phyloP scores from a whole-genome alignment of 2,329 filamentous ascomycete genomes.

The Sclerotinia glacialis region DNA sequence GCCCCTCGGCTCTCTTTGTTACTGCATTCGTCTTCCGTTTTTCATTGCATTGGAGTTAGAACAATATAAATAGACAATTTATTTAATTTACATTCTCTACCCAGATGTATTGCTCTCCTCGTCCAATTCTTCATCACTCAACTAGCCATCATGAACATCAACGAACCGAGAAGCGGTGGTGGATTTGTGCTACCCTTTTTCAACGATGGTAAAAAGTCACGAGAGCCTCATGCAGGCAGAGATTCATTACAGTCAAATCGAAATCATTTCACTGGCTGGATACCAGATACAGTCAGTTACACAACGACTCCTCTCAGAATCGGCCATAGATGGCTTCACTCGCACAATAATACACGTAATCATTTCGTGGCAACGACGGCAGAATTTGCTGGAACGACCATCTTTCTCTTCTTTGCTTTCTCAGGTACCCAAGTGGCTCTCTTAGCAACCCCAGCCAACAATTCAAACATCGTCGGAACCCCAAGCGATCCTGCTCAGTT shows the following conservation, averaged over 20 bases:
- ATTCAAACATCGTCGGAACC: conserved; percentile 42
- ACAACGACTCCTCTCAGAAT: not conserved
- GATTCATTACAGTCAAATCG: conserved; percentile 29
- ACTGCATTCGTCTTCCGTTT: not conserved
- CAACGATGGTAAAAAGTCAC: conserved; percentile 23
- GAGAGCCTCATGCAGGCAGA: conserved; percentile 20
- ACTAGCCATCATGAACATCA: conserved; percentile 31
- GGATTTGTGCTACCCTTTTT: conserved; percentile 31
- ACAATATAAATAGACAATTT: not conserved
- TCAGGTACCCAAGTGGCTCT: conserved; percentile 32
- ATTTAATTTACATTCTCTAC: not conserved
- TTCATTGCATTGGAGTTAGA: not conserved
- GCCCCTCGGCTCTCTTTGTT: not conserved
- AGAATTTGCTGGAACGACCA: conserved; percentile 32
- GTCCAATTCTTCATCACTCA: conserved; percentile 15
- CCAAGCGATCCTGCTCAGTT: conserved; percentile 43
- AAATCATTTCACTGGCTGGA: conserved; percentile 25
- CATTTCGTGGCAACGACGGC: conserved; percentile 28
- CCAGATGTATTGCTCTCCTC: not conserved
- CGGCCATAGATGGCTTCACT: conserved; percentile 24
- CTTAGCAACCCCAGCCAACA: conserved; percentile 32
- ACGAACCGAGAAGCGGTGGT: conserved; percentile 27
- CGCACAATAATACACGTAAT: conserved; percentile 11
- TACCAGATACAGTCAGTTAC: conserved; percentile 27
- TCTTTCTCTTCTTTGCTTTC: conserved; percentile 36